Conservation (phyloP, 495 filamentous ascomycete genomes). For the Chaetomium cochliodes region DNA sequence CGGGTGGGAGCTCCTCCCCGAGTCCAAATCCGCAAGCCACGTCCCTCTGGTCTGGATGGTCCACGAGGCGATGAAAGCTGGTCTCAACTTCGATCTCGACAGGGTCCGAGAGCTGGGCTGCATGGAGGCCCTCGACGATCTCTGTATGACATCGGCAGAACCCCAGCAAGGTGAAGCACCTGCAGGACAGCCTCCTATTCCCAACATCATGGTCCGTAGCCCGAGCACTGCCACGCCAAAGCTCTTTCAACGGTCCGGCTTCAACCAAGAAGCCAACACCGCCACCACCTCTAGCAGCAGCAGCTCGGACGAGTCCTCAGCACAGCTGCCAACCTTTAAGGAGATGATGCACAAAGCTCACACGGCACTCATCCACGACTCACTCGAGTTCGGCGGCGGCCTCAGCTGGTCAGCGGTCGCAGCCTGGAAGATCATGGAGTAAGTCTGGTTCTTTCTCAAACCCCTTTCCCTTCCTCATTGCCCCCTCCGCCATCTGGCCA, state of each 20-base stretch:
- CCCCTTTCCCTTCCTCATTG: neutral
- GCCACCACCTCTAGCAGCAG: neutral
- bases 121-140: slow-evolving; percentile 36
- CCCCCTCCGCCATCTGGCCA: neutral
- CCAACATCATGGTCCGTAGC: slow-evolving; percentile 40
- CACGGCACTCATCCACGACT: slow-evolving; percentile 70
- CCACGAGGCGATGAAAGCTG: slow-evolving; percentile 70
- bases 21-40: slow-evolving; percentile 65
- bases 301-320: neutral
- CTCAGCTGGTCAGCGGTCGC: slow-evolving; percentile 58
- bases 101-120: slow-evolving; percentile 67
- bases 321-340: slow-evolving; percentile 44
- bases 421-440: slow-evolving; percentile 79
- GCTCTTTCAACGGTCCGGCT: slow-evolving; percentile 24
- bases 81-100: slow-evolving; percentile 65
- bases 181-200: slow-evolving; percentile 23
- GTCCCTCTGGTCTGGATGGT: slow-evolving; percentile 83
- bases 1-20: slow-evolving; percentile 66
- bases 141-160: neutral
- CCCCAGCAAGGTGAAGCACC: neutral
- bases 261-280: slow-evolving; percentile 10
- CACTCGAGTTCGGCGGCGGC: slow-evolving; percentile 65
- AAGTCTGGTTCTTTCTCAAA: neutral
- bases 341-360: slow-evolving; percentile 59
- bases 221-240: slow-evolving; percentile 33